These are phyloP conservation scores for Chrysosporium queenslandicum DNA, from an alignment of 2,329 filamentous ascomycete species.

Conservation along the genomic window DNA sequence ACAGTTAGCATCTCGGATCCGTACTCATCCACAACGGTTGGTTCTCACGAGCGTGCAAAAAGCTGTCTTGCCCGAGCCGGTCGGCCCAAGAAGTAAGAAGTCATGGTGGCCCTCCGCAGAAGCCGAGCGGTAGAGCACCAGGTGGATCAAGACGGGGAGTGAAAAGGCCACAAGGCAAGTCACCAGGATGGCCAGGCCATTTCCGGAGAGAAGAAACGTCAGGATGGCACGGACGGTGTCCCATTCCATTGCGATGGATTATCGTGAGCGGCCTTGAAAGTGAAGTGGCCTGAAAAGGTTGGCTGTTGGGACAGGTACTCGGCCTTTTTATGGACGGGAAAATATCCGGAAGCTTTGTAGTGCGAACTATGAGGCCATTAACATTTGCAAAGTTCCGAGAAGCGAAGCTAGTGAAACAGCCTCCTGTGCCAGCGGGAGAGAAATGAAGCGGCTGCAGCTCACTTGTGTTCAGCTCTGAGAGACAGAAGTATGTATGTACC, in stretches of 20 bases:
- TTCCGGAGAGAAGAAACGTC: constrained; percentile 37
- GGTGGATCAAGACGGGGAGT: constrained; percentile 67
- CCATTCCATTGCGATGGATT: constrained; percentile 25
- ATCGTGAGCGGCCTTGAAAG: background rate
- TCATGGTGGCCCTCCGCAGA: constrained; percentile 57
- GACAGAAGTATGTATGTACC: too few species aligned
- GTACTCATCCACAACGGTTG: background rate
- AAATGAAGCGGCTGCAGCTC: background rate
- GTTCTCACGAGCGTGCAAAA: constrained; percentile 60
- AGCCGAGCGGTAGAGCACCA: constrained; percentile 57
- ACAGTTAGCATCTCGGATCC: background rate
- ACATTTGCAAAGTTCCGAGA: constrained; percentile 2
- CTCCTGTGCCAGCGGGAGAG: background rate
- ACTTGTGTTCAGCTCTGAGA: too few species aligned
- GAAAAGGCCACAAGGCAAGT: constrained; percentile 61
- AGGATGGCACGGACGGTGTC: constrained; percentile 28
- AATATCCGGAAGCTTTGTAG: background rate
- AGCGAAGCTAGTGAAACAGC: background rate
- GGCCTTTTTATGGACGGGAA: background rate
- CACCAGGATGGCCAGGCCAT: constrained; percentile 46
- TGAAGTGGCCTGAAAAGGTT: constrained; percentile 12
- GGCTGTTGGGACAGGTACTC: background rate
- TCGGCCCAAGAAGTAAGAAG: constrained; percentile 69
- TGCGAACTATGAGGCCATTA: constrained; percentile 4
- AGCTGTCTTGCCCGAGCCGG: constrained; percentile 76